Conservation (phyloP, 306 rosid species). For the Rosa lucieae region DNA sequence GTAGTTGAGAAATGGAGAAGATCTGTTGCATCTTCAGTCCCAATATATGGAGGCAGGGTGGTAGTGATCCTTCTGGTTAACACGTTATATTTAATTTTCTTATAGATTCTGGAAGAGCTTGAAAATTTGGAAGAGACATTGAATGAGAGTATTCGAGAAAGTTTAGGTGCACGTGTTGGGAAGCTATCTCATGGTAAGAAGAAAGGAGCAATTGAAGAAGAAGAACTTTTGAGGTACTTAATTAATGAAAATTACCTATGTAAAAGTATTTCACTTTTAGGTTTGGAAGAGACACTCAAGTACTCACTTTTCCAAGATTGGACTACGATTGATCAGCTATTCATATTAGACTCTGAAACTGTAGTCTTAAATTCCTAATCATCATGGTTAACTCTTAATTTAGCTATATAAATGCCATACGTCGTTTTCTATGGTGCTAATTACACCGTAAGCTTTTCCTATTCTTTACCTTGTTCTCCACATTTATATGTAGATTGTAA, state of each 20-base stretch:
- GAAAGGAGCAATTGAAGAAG: slow-evolving; percentile 73
- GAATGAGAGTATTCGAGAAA: slow-evolving; percentile 91
- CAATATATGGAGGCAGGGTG: background rate
- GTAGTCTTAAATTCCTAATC: background rate
- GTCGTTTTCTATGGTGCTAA: slow-evolving; percentile 45
- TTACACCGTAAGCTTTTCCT: slow-evolving; percentile 54
- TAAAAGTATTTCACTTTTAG: background rate
- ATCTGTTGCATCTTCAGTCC: background rate
- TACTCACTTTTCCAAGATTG: too few relatives aligned
- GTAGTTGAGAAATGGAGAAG: background rate
- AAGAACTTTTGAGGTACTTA: slow-evolving; percentile 63
- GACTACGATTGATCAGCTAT: background rate
- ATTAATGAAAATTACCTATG: background rate
- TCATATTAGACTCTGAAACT: background rate
- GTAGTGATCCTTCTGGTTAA: background rate
- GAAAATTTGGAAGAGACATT: slow-evolving; percentile 44
- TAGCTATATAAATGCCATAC: background rate
- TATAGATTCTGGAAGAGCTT: slow-evolving; percentile 82
- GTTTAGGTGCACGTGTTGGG: slow-evolving; percentile 80
- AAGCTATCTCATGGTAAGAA: slow-evolving; percentile 60
- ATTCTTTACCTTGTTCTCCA: background rate
- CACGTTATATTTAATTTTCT: slow-evolving; percentile 7
- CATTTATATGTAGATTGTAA: background rate
- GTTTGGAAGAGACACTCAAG: background rate
- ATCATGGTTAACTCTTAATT: background rate